Evolutionary conservation across 2,329 filamentous ascomycete species (phyloP).

Genomic region (Blumeriella jaapii): DNA sequence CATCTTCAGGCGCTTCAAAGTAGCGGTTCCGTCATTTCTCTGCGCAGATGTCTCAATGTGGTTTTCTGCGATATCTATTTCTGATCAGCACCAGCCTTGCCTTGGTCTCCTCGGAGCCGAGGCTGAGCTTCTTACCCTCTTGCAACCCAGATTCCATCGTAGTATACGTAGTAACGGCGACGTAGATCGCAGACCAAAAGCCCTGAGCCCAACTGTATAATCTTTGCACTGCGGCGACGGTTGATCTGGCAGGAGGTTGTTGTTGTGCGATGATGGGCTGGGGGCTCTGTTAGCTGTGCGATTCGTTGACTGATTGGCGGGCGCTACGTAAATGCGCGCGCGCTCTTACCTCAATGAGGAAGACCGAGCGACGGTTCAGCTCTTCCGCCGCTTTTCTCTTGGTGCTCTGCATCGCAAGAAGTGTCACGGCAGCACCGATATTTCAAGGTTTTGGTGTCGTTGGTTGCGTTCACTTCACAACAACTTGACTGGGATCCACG

Average conservation of each 20-base stretch:
- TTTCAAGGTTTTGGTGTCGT: neutral
- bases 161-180: neutral
- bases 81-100: neutral
- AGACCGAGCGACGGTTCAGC: conserved; percentile 12
- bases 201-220: too few species aligned
- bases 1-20: conserved; percentile 16
- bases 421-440: too few species aligned
- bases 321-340: too few species aligned
- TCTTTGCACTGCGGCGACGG: too few species aligned
- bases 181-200: too few species aligned
- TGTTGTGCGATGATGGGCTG: neutral
- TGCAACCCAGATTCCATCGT: neutral
- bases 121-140: conserved; percentile 1
- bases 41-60: conserved; percentile 11
- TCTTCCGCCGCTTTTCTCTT: conserved; percentile 21
- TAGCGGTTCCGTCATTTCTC: conserved; percentile 11
- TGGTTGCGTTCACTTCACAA: too few species aligned
- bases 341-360: neutral
- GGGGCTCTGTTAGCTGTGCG: conserved; percentile 3
- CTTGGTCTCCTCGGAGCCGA: too few species aligned
- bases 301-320: too few species aligned
- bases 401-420: conserved; percentile 15
- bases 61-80: conserved; percentile 10
- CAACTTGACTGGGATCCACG: too few species aligned
- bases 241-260: too few species aligned